These are phyloP conservation scores for Zygoascus meyerae DNA, from an alignment of 1,139 yeast species.

Conservation along the genomic window DNA sequence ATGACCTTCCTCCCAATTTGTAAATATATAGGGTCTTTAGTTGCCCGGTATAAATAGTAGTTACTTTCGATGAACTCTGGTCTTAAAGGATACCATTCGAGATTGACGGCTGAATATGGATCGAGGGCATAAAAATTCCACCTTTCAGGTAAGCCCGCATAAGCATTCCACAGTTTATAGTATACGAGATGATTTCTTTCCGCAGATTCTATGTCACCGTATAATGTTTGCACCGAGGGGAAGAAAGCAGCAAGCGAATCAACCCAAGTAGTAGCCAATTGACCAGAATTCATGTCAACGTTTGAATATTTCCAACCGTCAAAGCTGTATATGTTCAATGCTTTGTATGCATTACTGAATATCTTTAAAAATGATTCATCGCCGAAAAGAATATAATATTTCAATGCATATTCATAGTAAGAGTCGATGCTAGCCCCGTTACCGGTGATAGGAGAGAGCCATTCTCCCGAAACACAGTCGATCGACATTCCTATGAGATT, in stretches of 20 bases:
- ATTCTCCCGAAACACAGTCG: conserved; percentile 51
- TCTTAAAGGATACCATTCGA: conserved; percentile 89
- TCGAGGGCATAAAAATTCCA: conserved; percentile 48
- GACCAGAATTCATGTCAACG: conserved; percentile 51
- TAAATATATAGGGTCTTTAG: conserved; percentile 77
- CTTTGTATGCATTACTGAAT: conserved; percentile 53
- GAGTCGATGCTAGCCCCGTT: conserved; percentile 94
- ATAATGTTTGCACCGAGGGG: conserved; percentile 75
- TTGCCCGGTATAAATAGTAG: conserved; percentile 75
- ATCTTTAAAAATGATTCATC: conserved; percentile 56
- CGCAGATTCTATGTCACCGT: conserved; percentile 71
- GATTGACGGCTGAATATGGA: conserved; percentile 27
- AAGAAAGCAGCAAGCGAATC: conserved; percentile 86
- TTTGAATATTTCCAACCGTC: conserved; percentile 58
- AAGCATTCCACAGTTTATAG: conserved; percentile 73
- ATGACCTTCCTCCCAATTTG: conserved; percentile 66
- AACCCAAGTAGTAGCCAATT: conserved; percentile 57
- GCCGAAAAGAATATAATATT: conserved; percentile 65
- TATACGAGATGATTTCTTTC: conserved; percentile 56
- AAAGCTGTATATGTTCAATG: conserved; percentile 47
- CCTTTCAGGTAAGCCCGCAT: conserved; percentile 80
- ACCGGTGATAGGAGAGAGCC: conserved; percentile 65
- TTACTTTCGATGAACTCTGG: conserved; percentile 92
- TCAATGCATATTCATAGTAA: conserved; percentile 82
- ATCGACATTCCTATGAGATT: conserved; percentile 76